phyloP scores from a whole-genome alignment of 768 basidiomycete species.

The Omphalotus guepiniiformis region DNA sequence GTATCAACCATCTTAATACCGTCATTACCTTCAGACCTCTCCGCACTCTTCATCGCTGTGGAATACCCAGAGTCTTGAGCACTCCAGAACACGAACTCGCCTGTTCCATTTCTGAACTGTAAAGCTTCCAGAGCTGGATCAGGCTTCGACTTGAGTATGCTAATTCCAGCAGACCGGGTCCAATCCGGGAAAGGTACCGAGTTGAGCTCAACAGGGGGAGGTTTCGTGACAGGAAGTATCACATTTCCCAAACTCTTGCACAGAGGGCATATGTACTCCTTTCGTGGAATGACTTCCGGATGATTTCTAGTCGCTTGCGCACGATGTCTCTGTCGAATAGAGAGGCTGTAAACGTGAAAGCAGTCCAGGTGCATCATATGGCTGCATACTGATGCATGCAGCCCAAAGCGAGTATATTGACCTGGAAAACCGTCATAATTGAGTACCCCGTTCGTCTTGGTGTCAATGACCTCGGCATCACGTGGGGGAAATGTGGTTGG shows the following conservation, averaged over 20 bases:
- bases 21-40: slow-evolving; percentile 51
- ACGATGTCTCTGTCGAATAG: slow-evolving; percentile 83
- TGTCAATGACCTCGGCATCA: slow-evolving; percentile 44
- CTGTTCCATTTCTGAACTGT: slow-evolving; percentile 76
- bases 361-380: slow-evolving; percentile 98
- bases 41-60: slow-evolving; percentile 46
- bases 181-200: slow-evolving; percentile 75
- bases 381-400: slow-evolving; percentile 85
- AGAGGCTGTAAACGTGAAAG: slow-evolving; percentile 84
- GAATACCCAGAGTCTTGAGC: slow-evolving; percentile 75
- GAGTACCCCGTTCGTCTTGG: slow-evolving; percentile 25
- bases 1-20: slow-evolving; percentile 83
- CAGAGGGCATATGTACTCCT: slow-evolving; percentile 94
- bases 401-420: slow-evolving; percentile 74
- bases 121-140: slow-evolving; percentile 67
- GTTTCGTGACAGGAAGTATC: slow-evolving; percentile 74
- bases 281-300: slow-evolving; percentile 89
- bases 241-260: slow-evolving; percentile 97
- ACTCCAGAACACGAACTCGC: slow-evolving; percentile 87
- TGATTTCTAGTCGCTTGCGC: slow-evolving; percentile 89
- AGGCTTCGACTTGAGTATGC: slow-evolving; percentile 79
- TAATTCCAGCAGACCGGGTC: slow-evolving; percentile 87
- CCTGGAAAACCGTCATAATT: slow-evolving; percentile 75
- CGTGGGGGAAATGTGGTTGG: slow-evolving; percentile 44
- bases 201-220: slow-evolving; percentile 47